Conservation (phyloP, 768 basidiomycete species). For the Fomitopsis pulvina region DNA sequence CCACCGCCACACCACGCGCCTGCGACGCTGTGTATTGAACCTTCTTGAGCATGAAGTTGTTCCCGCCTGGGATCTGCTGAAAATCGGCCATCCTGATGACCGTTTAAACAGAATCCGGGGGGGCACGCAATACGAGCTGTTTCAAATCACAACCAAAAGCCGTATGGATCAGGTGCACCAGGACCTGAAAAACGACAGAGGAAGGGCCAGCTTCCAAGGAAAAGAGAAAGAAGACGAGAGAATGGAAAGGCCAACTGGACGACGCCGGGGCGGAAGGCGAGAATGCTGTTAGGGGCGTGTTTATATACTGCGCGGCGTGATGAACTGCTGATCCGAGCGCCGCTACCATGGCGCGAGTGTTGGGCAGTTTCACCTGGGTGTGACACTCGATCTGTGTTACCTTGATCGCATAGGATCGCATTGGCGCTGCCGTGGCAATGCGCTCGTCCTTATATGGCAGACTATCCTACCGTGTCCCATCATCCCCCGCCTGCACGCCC, state of each 20-base stretch:
- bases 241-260: background rate
- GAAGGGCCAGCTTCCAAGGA: slow-evolving; percentile 2
- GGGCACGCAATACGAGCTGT: slow-evolving; percentile 1
- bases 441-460: no score
- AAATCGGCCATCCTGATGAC: slow-evolving; percentile 7
- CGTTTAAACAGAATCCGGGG: slow-evolving; percentile 1
- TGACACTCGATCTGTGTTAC: background rate
- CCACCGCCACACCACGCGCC: slow-evolving; percentile 2
- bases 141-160: background rate
- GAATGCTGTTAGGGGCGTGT: background rate
- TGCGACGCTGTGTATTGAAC: slow-evolving; percentile 8
- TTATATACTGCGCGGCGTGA: background rate
- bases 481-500: no score
- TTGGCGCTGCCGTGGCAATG: no score
- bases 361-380: background rate
- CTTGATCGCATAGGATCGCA: no score
- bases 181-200: slow-evolving; percentile 1
- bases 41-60: slow-evolving; percentile 5
- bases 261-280: background rate
- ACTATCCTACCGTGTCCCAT: no score
- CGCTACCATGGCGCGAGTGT: no score
- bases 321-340: background rate
- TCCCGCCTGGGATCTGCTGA: slow-evolving; percentile 4
- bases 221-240: background rate
- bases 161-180: slow-evolving; percentile 4